phyloP scores from a whole-genome alignment of 805 yeast genomes.

The Barnettozyma wickerhamii region DNA sequence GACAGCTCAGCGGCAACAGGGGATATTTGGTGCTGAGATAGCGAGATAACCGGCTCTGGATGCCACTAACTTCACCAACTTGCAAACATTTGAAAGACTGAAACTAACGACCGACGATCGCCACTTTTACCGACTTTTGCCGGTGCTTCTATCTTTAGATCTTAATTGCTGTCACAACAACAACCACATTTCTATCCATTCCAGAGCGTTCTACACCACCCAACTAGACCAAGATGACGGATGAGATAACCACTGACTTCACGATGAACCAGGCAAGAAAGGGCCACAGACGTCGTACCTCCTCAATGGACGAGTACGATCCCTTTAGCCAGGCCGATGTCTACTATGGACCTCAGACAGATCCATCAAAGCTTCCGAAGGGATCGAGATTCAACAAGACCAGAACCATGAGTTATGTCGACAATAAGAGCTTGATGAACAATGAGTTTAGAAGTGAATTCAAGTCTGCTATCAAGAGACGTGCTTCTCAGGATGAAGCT shows the following conservation, averaged over 20 bases:
- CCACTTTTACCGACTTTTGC: no score
- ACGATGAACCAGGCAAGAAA: conserved; percentile 9
- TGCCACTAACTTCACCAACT: no score
- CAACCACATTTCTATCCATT: no score
- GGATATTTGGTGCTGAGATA: no score
- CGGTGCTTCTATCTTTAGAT: no score
- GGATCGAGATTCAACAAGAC: conserved; percentile 43
- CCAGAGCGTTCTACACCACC: not conserved
- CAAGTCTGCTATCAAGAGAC: conserved; percentile 33
- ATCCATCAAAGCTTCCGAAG: conserved; percentile 43
- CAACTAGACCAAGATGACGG: conserved; percentile 3
- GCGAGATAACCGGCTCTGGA: no score
- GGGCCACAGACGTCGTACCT: conserved; percentile 17
- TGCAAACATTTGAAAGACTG: no score
- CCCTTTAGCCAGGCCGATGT: conserved; percentile 67
- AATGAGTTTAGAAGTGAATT: conserved; percentile 20
- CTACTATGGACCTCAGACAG: conserved; percentile 63
- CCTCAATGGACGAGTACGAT: conserved; percentile 30
- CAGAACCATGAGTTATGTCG: conserved; percentile 52
- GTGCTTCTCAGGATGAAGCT: conserved; percentile 53
- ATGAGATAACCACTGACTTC: conserved; percentile 5
- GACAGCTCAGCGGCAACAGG: no score
- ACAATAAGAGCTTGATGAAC: conserved; percentile 19
- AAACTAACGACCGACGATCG: no score
- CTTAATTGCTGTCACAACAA: no score